Evolutionary conservation across 164 flowering plant genomes (phyloP).

Genomic region (Annona cherimola): DNA sequence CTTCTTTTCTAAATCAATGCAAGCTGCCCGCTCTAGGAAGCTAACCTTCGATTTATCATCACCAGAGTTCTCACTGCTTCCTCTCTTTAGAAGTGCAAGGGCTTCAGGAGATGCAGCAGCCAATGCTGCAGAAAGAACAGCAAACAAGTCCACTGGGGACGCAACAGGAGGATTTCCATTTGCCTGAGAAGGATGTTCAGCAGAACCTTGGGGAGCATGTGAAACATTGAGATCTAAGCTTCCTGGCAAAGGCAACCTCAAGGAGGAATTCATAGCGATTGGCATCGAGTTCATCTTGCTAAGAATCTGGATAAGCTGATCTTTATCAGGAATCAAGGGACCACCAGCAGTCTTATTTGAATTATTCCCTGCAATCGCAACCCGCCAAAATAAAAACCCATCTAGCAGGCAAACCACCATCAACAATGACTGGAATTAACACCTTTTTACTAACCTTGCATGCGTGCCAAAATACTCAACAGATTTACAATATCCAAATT

Average conservation of each 20-base stretch:
- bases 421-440: neutral
- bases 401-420: neutral
- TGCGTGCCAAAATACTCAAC: constrained; percentile 49
- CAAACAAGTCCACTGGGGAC: constrained; percentile 63
- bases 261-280: constrained; percentile 36
- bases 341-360: constrained; percentile 25
- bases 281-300: constrained; percentile 61
- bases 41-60: constrained; percentile 40
- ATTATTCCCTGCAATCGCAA: constrained; percentile 34
- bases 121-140: constrained; percentile 53
- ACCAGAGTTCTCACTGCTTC: constrained; percentile 36
- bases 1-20: constrained; percentile 25
- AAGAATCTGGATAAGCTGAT: constrained; percentile 68
- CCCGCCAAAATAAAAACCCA: neutral
- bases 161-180: constrained; percentile 36
- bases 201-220: constrained; percentile 23
- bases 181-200: constrained; percentile 27
- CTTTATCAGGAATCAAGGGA: constrained; percentile 40
- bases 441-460: constrained; percentile 47
- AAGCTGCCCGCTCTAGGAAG: constrained; percentile 27
- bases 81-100: constrained; percentile 37
- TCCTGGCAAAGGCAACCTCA: constrained; percentile 36
- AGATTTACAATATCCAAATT: constrained; percentile 66
- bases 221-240: constrained; percentile 23
- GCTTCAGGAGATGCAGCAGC: constrained; percentile 41